A percentile compares a stretch with the other conserved stretches of the same genome.
These are phyloP conservation scores for Streptanthus diversifolius DNA, from an alignment of 345 rosid genomes.

Conservation along the genomic window DNA sequence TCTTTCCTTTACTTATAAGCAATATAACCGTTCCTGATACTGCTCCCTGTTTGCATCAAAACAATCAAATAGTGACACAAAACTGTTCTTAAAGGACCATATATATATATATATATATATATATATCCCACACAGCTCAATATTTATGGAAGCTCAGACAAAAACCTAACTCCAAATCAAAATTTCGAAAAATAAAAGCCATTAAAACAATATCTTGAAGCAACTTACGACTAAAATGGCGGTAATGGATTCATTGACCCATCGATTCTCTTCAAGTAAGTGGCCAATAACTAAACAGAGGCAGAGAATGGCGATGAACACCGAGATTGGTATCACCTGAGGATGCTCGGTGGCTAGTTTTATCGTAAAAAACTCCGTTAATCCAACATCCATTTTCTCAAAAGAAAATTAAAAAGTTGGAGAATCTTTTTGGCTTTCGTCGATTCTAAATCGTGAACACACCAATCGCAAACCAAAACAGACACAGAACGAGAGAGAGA, in stretches of 20 bases:
- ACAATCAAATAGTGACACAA: neutral
- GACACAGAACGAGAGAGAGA: neutral
- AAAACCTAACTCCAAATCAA: neutral
- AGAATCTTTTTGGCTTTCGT: neutral
- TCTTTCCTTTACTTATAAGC: slow-evolving; percentile 61
- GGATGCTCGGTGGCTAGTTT: slow-evolving; percentile 38
- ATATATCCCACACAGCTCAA: too few relatives aligned
- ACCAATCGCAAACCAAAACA: slow-evolving; percentile 8
- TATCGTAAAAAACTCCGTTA: slow-evolving; percentile 3
- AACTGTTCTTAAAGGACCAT: neutral
- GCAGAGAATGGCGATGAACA: slow-evolving; percentile 75
- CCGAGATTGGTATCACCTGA: slow-evolving; percentile 64
- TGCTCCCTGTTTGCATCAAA: slow-evolving; percentile 48
- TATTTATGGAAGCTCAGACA: neutral
- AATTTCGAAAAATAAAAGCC: neutral
- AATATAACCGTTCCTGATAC: slow-evolving; percentile 57
- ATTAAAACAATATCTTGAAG: neutral
- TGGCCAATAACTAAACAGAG: slow-evolving; percentile 75
- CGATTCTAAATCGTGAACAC: neutral
- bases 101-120: neutral
- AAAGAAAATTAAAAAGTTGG: neutral
- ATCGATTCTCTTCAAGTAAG: slow-evolving; percentile 78
- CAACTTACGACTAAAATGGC: slow-evolving; percentile 68
- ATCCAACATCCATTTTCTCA: slow-evolving; percentile 19
- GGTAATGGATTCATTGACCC: slow-evolving; percentile 91